Percentiles rank a stretch among this genome's conserved stretches.
These are phyloP conservation scores for Boehmeria nivea DNA, from an alignment of 306 rosid genomes.

Conservation along the genomic window DNA sequence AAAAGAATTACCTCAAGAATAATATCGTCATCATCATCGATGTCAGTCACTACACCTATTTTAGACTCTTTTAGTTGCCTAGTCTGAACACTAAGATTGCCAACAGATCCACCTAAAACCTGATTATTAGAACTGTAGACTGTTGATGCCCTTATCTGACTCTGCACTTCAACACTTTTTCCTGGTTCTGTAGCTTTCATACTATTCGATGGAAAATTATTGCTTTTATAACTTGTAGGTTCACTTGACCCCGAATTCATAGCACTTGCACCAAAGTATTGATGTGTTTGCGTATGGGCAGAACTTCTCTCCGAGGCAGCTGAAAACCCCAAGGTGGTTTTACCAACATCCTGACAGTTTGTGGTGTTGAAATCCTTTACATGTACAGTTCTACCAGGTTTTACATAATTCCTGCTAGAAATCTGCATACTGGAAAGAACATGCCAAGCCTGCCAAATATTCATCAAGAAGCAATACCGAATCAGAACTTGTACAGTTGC, in stretches of 20 bases:
- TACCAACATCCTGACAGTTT: slow-evolving; percentile 25
- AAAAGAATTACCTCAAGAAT: slow-evolving; percentile 61
- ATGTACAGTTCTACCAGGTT: slow-evolving; percentile 53
- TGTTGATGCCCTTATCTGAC: slow-evolving; percentile 34
- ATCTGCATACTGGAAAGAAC: slow-evolving; percentile 59
- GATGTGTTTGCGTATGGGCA: slow-evolving; percentile 16
- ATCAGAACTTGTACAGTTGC: background rate
- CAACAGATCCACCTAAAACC: slow-evolving; percentile 31
- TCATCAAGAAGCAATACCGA: slow-evolving; percentile 16
- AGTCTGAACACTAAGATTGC: slow-evolving; percentile 24
- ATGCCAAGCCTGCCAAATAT: slow-evolving; percentile 64
- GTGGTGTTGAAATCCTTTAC: slow-evolving; percentile 28
- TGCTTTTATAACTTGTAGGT: slow-evolving; percentile 11
- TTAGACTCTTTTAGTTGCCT: slow-evolving; percentile 31
- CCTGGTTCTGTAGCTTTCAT: slow-evolving; percentile 26
- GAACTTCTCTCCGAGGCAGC: slow-evolving; percentile 21
- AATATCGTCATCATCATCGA: slow-evolving; percentile 55
- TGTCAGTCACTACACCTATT: slow-evolving; percentile 25
- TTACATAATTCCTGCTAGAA: slow-evolving; percentile 49
- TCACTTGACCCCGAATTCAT: slow-evolving; percentile 24
- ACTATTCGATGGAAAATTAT: slow-evolving; percentile 24
- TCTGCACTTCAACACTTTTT: slow-evolving; percentile 21
- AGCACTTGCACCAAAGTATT: slow-evolving; percentile 22
- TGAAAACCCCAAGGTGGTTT: slow-evolving; percentile 27
- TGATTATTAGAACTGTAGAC: slow-evolving; percentile 34